Evolutionary conservation across 768 basidiomycete species (phyloP).

Genomic region (Omphalotus guepiniiformis): DNA sequence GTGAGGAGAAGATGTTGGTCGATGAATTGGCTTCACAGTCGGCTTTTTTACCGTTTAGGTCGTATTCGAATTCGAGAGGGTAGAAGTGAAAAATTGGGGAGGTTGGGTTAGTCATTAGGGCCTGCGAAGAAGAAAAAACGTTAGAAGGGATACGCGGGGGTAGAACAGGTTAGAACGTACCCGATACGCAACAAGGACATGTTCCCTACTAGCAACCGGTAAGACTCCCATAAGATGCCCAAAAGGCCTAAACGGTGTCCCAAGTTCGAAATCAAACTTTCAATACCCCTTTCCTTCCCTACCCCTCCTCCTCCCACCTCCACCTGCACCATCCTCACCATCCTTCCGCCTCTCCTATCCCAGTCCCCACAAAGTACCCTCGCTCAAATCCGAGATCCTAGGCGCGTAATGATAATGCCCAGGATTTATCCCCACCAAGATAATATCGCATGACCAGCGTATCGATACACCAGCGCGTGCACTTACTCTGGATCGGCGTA

Average conservation of each 20-base stretch:
- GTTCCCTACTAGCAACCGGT: conserved; percentile 84
- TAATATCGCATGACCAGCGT: conserved; percentile 98
- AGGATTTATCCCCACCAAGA: conserved; percentile 93
- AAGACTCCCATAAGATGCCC: conserved; percentile 98
- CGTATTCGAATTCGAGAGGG: conserved; percentile 84
- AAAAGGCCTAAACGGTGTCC: conserved; percentile 86
- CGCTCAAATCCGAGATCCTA: conserved; percentile 78
- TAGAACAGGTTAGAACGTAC: conserved; percentile 36
- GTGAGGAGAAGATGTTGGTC: conserved; percentile 70
- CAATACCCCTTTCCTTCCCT: conserved; percentile 67
- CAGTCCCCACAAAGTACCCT: background rate
- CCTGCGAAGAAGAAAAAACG: conserved; percentile 42
- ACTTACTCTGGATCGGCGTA: conserved; percentile 67
- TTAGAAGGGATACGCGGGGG: background rate
- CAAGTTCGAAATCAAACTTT: conserved; percentile 83
- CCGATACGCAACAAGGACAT: conserved; percentile 82
- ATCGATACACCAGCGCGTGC: conserved; percentile 68
- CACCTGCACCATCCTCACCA: too few relatives aligned
- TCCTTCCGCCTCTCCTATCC: too few relatives aligned
- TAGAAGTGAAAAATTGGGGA: conserved; percentile 96
- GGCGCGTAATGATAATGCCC: conserved; percentile 99
- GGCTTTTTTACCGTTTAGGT: conserved; percentile 96
- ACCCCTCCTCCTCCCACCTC: conserved; percentile 20
- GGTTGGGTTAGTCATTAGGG: conserved; percentile 80
- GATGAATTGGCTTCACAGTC: conserved; percentile 99